These are phyloP conservation scores for Truncatella angustata DNA, from an alignment of 2,329 filamentous ascomycete genomes.

Conservation along the genomic window DNA sequence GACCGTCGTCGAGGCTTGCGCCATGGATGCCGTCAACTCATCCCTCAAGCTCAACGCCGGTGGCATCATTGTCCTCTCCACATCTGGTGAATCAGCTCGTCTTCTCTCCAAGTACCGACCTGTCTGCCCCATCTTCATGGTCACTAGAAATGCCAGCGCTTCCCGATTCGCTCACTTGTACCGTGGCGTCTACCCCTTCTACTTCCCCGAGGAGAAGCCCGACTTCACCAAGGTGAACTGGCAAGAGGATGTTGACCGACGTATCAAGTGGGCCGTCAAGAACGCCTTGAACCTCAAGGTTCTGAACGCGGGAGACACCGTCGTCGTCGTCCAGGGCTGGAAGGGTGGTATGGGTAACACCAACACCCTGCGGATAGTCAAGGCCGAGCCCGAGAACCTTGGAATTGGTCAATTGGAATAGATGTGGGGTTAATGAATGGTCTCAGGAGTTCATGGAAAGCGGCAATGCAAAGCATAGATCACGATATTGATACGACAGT, in stretches of 20 bases:
- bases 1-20: constrained; percentile 86
- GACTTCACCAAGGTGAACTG: constrained; percentile 91
- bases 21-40: constrained; percentile 94
- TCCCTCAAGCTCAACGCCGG: constrained; percentile 95
- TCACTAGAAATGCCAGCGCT: constrained; percentile 81
- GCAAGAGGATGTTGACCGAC: constrained; percentile 98
- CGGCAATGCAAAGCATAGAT: neutral
- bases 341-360: constrained; percentile 90
- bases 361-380: constrained; percentile 71
- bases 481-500: constrained; percentile 3
- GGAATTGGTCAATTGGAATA: constrained; percentile 48
- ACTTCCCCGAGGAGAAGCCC: constrained; percentile 89
- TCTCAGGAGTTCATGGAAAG: constrained; percentile 1
- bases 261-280: constrained; percentile 94
- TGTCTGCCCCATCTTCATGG: constrained; percentile 99
- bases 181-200: constrained; percentile 97
- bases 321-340: constrained; percentile 88
- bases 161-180: constrained; percentile 93
- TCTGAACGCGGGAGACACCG: constrained; percentile 68
- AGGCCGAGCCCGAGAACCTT: constrained; percentile 57
- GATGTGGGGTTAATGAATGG: constrained; percentile 1
- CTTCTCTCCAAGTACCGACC: constrained; percentile 98
- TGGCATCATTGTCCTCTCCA: constrained; percentile 93
- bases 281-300: constrained; percentile 82
- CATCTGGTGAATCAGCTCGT: constrained; percentile 90